Percentiles rank a stretch among this genome's conserved stretches.
These are phyloP conservation scores for Centella asiatica DNA, from an alignment of 129 eudicot genomes.

Conservation along the genomic window DNA sequence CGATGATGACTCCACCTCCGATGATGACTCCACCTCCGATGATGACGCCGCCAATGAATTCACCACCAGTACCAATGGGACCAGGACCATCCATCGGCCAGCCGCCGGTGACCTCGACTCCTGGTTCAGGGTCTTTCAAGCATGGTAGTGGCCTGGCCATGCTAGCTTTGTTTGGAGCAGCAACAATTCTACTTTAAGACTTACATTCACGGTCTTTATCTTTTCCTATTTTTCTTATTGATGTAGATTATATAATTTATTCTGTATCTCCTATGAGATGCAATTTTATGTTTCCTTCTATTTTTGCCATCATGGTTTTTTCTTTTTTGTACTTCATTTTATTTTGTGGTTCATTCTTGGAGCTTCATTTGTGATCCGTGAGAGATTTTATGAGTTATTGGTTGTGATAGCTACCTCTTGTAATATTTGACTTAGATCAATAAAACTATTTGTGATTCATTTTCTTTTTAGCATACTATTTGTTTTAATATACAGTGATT, in stretches of 20 bases:
- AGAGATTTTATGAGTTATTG: no score
- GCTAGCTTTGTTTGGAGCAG: slow-evolving; percentile 17
- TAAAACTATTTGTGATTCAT: no score
- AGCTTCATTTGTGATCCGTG: no score
- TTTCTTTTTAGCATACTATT: no score
- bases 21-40: neutral
- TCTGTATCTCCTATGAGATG: neutral
- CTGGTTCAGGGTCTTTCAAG: slow-evolving; percentile 8
- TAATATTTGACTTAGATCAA: no score
- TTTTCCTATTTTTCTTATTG: neutral
- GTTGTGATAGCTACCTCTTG: no score
- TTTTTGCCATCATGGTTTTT: no score
- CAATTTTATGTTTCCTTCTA: neutral
- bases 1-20: neutral
- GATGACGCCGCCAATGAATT: neutral
- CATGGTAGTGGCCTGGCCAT: slow-evolving; percentile 16
- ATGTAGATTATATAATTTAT: neutral
- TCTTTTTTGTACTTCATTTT: no score
- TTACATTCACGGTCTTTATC: neutral
- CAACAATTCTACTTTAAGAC: slow-evolving; percentile 3
- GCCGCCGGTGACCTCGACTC: neutral
- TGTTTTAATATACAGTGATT: no score
- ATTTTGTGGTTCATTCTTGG: no score
- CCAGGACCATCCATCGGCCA: neutral
- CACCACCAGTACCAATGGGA: slow-evolving; percentile 7